Percentiles rank a stretch among this genome's conserved stretches.
Conservation (phyloP, 495 filamentous ascomycete genomes). For the Penicillium crystallinum region DNA sequence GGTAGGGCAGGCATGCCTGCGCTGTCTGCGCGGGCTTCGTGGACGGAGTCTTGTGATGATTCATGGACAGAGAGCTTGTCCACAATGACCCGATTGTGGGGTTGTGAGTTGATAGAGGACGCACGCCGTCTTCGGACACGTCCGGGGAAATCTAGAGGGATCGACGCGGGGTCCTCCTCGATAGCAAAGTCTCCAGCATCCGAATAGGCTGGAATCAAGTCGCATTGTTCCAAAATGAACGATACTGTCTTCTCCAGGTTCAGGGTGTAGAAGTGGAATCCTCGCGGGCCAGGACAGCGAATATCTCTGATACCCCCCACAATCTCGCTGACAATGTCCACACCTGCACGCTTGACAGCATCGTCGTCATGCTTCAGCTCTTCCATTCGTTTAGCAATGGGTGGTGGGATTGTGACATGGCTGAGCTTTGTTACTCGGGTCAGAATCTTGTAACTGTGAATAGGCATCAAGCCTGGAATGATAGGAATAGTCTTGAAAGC, state of each 20-base stretch:
- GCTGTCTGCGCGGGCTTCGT: conserved; percentile 54
- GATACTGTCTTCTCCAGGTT: conserved; percentile 96
- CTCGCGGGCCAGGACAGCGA: conserved; percentile 53
- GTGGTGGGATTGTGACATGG: conserved; percentile 72
- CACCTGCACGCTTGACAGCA: conserved; percentile 64
- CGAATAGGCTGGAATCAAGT: conserved; percentile 66
- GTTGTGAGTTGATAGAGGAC: conserved; percentile 52
- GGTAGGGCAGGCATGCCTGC: conserved; percentile 35
- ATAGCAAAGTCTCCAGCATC: conserved; percentile 22
- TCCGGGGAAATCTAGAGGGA: conserved; percentile 32
- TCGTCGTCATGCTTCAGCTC: conserved; percentile 85
- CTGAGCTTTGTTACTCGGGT: conserved; percentile 93
- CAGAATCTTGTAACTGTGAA: conserved; percentile 95
- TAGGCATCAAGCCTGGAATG: conserved; percentile 93
- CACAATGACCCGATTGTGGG: conserved; percentile 81
- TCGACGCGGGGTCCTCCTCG: conserved; percentile 39
- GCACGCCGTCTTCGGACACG: conserved; percentile 36
- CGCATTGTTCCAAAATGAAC: conserved; percentile 79
- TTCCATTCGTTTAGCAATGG: conserved; percentile 66
- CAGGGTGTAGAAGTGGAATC: conserved; percentile 96
- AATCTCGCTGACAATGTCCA: conserved; percentile 43
- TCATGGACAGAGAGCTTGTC: conserved; percentile 40
- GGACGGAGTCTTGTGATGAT: conserved; percentile 35
- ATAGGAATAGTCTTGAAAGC: conserved; percentile 85
- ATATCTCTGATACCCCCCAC: conserved; percentile 57